These are phyloP conservation scores for Apiospora phragmitis DNA, from an alignment of 2,329 filamentous ascomycete species.

Conservation along the genomic window DNA sequence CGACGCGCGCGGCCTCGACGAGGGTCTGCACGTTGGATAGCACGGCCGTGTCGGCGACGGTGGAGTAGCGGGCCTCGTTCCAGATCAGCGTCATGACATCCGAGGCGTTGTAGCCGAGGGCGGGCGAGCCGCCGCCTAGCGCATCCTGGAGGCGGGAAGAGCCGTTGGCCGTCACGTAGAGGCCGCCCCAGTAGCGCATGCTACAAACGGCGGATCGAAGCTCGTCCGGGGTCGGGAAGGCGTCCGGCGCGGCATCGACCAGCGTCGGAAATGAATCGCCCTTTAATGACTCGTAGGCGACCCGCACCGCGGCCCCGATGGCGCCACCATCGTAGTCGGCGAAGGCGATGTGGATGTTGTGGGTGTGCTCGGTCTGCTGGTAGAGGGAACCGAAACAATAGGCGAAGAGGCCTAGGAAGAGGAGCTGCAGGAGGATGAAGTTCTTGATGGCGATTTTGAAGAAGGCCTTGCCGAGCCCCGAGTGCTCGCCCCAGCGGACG, in stretches of 20 bases:
- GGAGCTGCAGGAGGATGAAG: conserved; percentile 35
- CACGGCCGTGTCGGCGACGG: conserved; percentile 36
- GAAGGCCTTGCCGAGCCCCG: conserved; percentile 14
- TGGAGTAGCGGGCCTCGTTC: conserved; percentile 46
- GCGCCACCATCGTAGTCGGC: conserved; percentile 40
- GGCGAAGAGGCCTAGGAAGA: conserved; percentile 36
- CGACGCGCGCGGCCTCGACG: conserved; percentile 31
- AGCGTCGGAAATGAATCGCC: conserved; percentile 32
- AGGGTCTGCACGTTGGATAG: conserved; percentile 33
- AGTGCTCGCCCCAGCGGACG: conserved; percentile 1
- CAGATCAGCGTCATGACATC: conserved; percentile 41
- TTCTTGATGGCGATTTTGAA: conserved; percentile 25
- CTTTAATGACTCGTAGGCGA: conserved; percentile 32
- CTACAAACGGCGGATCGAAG: conserved; percentile 32
- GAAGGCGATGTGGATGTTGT: conserved; percentile 35
- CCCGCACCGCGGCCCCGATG: conserved; percentile 33
- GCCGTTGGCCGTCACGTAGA: conserved; percentile 33
- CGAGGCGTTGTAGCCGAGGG: conserved; percentile 34
- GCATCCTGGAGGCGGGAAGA: conserved; percentile 37
- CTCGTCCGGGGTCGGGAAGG: conserved; percentile 22
- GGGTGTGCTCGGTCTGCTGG: conserved; percentile 30
- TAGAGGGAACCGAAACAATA: conserved; percentile 39
- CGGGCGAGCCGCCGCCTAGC: conserved; percentile 30
- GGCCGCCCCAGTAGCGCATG: conserved; percentile 36
- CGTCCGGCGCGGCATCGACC: conserved; percentile 19